Evolutionary conservation across 257 asterid genomes (phyloP), one percentile per base, ranked within the genome.

Genomic region (Plectranthus barbatus): DNA sequence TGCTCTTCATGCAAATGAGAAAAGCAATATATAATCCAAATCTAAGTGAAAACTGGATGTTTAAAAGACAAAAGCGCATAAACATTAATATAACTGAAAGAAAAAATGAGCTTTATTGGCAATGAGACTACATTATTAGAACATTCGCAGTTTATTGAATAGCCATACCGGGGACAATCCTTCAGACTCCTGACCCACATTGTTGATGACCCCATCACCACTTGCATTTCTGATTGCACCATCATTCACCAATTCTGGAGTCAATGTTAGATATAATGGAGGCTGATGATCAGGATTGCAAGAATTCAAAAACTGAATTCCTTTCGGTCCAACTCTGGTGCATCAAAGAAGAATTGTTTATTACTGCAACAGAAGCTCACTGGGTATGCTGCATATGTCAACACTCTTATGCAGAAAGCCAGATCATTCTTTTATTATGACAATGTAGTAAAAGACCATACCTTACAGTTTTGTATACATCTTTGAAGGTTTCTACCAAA

Each of bases 281-380:
- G 95, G 96, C 72, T 88, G 95, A 71, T 86, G 75, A 76, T 91
- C 98, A 62, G 98, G 98, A 75, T 65, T 88, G 72, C 96, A 88
- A 49, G 94, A 88, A 52, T 64, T 83, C 80, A 91, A 74, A 73
- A 84, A 91, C 31, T 84, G 69, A 75, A 77, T 65, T 66, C 98
- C 98, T 69, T 75, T 83, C 36, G 88, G 79, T 73, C 96, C 84
- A 69, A 86, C 90, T 42, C 98, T 91, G 94, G 54, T 58, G 67
- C 74, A 79, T 59, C 36, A 75, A 67, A 59, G 60, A 68, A 29
- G 40, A 65, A 68, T 71, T 12, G 14, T 51, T 55, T 48, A 41
- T 73, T 53, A 69, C 64, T 57, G 64, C 50, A 23, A n/a, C 34
- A 21, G 51, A 56, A 59, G 40, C 34, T 45, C 18, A 31, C 52